Conservation (phyloP, 495 filamentous ascomycete genomes). For the Trichocladium antarcticum region DNA sequence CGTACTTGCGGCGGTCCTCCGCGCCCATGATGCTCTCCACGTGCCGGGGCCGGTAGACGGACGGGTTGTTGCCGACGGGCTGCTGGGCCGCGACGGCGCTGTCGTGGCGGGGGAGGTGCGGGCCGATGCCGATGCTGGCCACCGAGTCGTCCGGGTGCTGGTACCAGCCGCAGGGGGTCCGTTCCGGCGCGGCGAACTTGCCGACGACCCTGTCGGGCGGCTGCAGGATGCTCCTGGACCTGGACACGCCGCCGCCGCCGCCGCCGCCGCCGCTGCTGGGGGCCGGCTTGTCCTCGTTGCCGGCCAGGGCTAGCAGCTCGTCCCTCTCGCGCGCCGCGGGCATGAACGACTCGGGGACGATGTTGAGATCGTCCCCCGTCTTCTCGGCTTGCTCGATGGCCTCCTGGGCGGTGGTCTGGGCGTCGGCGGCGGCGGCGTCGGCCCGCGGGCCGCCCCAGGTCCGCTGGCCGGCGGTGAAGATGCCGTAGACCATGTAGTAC, state of each 20-base stretch:
- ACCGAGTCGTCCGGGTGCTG: constrained; percentile 51
- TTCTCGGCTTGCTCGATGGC: constrained; percentile 70
- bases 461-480: constrained; percentile 86
- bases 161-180: constrained; percentile 51
- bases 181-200: constrained; percentile 52
- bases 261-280: neutral
- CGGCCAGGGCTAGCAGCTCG: constrained; percentile 1
- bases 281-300: constrained; percentile 27
- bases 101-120: constrained; percentile 8
- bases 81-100: constrained; percentile 27
- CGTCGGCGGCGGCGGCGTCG: constrained; percentile 77
- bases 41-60: constrained; percentile 59
- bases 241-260: constrained; percentile 11
- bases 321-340: constrained; percentile 46
- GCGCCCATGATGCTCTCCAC: constrained; percentile 79
- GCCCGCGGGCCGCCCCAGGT: constrained; percentile 96
- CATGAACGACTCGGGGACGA: constrained; percentile 83
- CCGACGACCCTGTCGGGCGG: constrained; percentile 67
- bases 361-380: constrained; percentile 81
- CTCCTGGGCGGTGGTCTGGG: constrained; percentile 66
- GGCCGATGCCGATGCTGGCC: constrained; percentile 33
- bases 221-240: constrained; percentile 46
- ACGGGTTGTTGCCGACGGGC: constrained; percentile 36
- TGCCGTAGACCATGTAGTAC: constrained; percentile 85
- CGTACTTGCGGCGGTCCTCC: constrained; percentile 61